A percentile compares a stretch with the other conserved stretches of the same genome.
These are phyloP conservation scores for Microthyrium microscopicum DNA, from an alignment of 2,329 filamentous ascomycete genomes.

Conservation along the genomic window DNA sequence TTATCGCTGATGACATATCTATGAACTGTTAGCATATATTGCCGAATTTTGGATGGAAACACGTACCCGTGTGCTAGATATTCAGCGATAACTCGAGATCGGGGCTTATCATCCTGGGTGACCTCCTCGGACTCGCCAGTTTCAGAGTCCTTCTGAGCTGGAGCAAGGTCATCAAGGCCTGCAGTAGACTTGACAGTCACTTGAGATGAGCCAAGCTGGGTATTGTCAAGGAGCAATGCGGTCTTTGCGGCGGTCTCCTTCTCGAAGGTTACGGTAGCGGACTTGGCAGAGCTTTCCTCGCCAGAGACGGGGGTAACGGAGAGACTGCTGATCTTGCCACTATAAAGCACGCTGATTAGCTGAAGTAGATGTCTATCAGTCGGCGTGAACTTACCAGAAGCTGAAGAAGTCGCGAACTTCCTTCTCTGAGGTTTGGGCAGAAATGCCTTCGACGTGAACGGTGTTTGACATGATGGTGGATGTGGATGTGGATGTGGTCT, in stretches of 20 bases:
- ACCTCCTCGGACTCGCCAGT: constrained; percentile 43
- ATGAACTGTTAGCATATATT: too few species aligned
- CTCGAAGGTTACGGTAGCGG: constrained; percentile 87
- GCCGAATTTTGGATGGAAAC: too few species aligned
- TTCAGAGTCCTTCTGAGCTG: constrained; percentile 34
- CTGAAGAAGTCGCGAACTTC: constrained; percentile 95
- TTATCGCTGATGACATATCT: constrained; percentile 51
- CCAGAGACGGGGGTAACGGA: constrained; percentile 43
- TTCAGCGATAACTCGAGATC: constrained; percentile 82
- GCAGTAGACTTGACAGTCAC: constrained; percentile 55
- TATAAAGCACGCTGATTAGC: constrained; percentile 18
- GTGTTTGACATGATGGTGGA: constrained; percentile 2
- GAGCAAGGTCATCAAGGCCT: constrained; percentile 40
- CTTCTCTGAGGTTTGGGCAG: constrained; percentile 63
- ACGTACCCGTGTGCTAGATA: constrained; percentile 94
- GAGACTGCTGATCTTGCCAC: constrained; percentile 80
- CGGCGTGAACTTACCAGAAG: constrained; percentile 54
- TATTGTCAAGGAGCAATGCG: constrained; percentile 91
- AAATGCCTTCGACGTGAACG: constrained; percentile 70
- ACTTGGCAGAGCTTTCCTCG: constrained; percentile 46
- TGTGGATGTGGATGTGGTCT: not conserved
- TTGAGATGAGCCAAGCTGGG: constrained; percentile 60
- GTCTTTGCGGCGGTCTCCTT: constrained; percentile 95
- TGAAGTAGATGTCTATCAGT: not conserved
- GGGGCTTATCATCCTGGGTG: constrained; percentile 91